Base-by-base conservation (phyloP, 306 rosid genomes). In the Casuarina glauca region DNA sequence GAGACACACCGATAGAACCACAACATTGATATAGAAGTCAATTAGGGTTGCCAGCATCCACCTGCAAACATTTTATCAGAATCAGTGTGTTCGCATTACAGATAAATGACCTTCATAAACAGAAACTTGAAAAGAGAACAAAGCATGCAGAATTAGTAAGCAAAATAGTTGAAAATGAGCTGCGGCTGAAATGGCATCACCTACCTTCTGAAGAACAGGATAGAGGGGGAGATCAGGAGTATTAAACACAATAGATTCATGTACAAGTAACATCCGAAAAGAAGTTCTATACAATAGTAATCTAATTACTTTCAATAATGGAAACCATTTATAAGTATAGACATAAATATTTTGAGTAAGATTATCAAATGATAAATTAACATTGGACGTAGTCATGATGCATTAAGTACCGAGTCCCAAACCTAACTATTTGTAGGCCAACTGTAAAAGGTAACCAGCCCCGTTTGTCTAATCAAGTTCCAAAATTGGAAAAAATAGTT, bases 11-110 rank as follows among this genome's bases (percentile, higher is more conserved):
- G 93, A 86, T 72, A 94, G 53, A 64, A 90, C 93, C 74, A 81
- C 76, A 58, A 89, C 91, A 78, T 90, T 92, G 90, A 92, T 75
- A 78, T 90, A 92, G 88, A 94, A 94, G 87, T 92, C 97, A 63
- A 94, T 38, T 8, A 92, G 87, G 42, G 96, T 90, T 72, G 97
- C 92, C 32, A 32, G 4, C 96, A 87, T 74, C 97, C 94, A 92
- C 83, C 98, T 94, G 90, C 78, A 86, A 86, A 77, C 17, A 71
- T 51, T 81, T 80, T 46, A 77, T 83, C 71, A 43, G 85, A 78
- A 53, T 75, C 43, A 43, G 78, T 48, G 64, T 49, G 64, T 78
- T 66, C 78, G 46, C 69, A 32, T 15, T 49, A 78, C 75, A 71
- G 9, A 63, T 73, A 80, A 43, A 54, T 60, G 82, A 73, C 76